phyloP scores from a whole-genome alignment of 768 basidiomycete genomes.

The Lentinula guzmanii region DNA sequence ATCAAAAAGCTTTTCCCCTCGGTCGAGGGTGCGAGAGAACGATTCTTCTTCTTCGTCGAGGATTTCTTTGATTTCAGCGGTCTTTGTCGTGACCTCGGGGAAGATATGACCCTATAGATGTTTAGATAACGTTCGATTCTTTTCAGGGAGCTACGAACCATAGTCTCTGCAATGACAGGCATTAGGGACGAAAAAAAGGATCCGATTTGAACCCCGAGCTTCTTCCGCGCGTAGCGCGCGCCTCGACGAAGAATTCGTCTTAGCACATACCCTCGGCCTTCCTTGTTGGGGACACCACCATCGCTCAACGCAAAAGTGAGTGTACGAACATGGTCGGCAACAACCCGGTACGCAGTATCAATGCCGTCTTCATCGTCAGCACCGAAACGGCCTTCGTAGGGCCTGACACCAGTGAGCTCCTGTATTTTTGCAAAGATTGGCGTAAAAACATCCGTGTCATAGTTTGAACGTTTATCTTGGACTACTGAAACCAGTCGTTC shows the following conservation, averaged over 20 bases:
- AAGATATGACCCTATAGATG: constrained; percentile 68
- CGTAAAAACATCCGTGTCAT: constrained; percentile 93
- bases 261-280: constrained; percentile 96
- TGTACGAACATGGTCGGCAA: constrained; percentile 95
- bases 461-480: constrained; percentile 90
- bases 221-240: constrained; percentile 93
- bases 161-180: constrained; percentile 83
- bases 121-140: constrained; percentile 7
- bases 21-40: constrained; percentile 94
- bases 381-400: constrained; percentile 89
- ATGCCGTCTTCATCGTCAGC: constrained; percentile 93
- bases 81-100: constrained; percentile 85
- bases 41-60: constrained; percentile 97
- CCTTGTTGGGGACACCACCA: constrained; percentile 93
- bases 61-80: constrained; percentile 86
- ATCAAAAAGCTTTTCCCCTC: constrained; percentile 94
- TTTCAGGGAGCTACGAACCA: constrained; percentile 46
- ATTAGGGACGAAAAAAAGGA: constrained; percentile 92
- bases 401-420: constrained; percentile 81
- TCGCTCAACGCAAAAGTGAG: constrained; percentile 94
- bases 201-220: constrained; percentile 87
- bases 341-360: constrained; percentile 95
- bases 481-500: constrained; percentile 94
- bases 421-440: constrained; percentile 87
- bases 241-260: constrained; percentile 90